phyloP scores from a whole-genome alignment of 306 rosid genomes.

The Hippophae tibetana region DNA sequence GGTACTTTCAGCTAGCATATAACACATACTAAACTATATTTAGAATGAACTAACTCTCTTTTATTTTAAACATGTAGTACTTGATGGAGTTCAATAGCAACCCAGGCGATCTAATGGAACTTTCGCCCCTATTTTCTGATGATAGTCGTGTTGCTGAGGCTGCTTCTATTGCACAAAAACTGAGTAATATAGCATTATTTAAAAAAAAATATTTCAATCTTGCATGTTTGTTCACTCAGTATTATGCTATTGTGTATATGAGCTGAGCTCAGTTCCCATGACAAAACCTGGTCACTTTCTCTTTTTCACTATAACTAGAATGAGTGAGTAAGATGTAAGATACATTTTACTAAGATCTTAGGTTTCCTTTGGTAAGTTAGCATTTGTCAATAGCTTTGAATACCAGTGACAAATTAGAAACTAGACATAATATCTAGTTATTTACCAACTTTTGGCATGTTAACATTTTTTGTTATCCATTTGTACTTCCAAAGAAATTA shows the following conservation, averaged over 20 bases:
- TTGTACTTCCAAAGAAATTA: no score
- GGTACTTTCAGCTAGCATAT: conserved; percentile 33
- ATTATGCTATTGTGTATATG: not conserved
- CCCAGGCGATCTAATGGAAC: conserved; percentile 99
- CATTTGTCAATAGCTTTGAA: no score
- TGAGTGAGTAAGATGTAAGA: no score
- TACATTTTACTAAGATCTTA: no score
- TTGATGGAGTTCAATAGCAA: conserved; percentile 99
- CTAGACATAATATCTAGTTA: no score
- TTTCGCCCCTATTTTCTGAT: conserved; percentile 94
- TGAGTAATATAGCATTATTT: conserved; percentile 48
- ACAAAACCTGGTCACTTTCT: no score
- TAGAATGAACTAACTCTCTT: conserved; percentile 22
- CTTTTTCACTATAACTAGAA: no score
- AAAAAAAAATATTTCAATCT: conserved; percentile 2
- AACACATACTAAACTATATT: conserved; percentile 13
- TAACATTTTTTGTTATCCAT: no score
- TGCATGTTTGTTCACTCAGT: not conserved
- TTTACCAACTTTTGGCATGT: no score
- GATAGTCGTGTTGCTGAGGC: conserved; percentile 99
- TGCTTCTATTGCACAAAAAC: conserved; percentile 94
- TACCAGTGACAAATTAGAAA: no score
- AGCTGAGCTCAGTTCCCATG: no score
- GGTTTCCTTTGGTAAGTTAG: no score
- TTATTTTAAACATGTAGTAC: conserved; percentile 57